Evolutionary conservation across 371 early-diverging fungal genomes (phyloP).

Genomic region (Phascolomyces articulosus): DNA sequence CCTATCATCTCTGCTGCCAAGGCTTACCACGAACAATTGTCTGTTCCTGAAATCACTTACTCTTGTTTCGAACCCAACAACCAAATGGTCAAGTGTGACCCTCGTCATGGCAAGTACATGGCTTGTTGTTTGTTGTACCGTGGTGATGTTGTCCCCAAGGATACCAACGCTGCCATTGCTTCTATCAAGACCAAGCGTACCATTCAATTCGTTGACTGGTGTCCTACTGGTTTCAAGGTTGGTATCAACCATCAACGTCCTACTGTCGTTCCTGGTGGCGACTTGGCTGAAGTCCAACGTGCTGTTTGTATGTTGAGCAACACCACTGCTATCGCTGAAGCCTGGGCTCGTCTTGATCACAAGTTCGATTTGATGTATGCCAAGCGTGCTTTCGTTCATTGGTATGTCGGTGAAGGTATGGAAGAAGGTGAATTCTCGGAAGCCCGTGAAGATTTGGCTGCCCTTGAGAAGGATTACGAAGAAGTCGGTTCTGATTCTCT

Average conservation of each 20-base stretch:
- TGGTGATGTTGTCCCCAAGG: conserved; percentile 87
- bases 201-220: conserved; percentile 97
- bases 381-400: conserved; percentile 97
- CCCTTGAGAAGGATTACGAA: conserved; percentile 98
- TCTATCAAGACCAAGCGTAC: conserved; percentile 89
- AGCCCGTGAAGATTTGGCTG: conserved; percentile 93
- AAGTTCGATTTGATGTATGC: conserved; percentile 96
- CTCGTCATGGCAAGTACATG: conserved; percentile 94
- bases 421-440: conserved; percentile 89
- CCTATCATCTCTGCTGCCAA: conserved; percentile 91
- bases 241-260: conserved; percentile 93
- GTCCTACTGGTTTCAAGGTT: conserved; percentile 86
- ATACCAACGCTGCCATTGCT: conserved; percentile 88
- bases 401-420: conserved; percentile 98
- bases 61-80: conserved; percentile 93
- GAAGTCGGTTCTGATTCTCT: conserved; percentile 91
- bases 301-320: conserved; percentile 94
- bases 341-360: conserved; percentile 92
- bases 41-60: conserved; percentile 88
- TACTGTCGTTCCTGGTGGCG: conserved; percentile 85
- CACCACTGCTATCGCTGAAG: conserved; percentile 94
- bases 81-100: conserved; percentile 97
- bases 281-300: conserved; percentile 86
- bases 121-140: conserved; percentile 93
- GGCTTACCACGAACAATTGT: conserved; percentile 89